These are phyloP conservation scores for Flaveria brownii DNA, from an alignment of 129 eudicot species.

Conservation along the genomic window DNA sequence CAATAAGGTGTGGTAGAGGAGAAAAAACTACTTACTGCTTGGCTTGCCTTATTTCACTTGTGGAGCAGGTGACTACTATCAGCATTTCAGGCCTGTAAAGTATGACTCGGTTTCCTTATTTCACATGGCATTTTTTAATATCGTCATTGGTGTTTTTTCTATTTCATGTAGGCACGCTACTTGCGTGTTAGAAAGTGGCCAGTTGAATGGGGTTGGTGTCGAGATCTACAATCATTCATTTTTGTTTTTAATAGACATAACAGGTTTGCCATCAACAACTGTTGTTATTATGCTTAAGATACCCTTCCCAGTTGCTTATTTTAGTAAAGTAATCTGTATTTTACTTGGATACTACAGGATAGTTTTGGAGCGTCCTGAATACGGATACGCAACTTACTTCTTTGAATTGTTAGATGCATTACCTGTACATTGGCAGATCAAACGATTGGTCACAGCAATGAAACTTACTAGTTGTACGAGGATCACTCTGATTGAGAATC, in stretches of 20 bases:
- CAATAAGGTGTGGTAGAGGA: conserved; percentile 49
- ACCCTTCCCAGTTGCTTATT: not conserved
- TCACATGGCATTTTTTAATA: not conserved
- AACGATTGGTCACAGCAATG: conserved; percentile 81
- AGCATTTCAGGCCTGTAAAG: not conserved
- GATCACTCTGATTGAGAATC: conserved; percentile 67
- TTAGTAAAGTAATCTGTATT: not conserved
- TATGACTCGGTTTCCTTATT: not conserved
- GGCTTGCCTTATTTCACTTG: conserved; percentile 86
- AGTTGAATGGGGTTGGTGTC: conserved; percentile 99
- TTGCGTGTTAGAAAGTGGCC: conserved; percentile 80
- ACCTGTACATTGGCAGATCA: conserved; percentile 80
- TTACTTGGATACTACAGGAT: conserved; percentile 59
- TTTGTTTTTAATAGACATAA: conserved; percentile 84
- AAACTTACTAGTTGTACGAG: conserved; percentile 88
- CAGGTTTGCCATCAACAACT: conserved; percentile 49
- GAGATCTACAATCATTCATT: conserved; percentile 96
- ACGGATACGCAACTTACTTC: conserved; percentile 97
- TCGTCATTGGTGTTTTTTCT: not conserved
- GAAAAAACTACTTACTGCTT: conserved; percentile 75
- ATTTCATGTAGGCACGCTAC: conserved; percentile 63
- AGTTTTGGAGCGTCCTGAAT: conserved; percentile 97
- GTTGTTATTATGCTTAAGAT: not conserved
- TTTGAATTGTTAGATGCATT: conserved; percentile 66
- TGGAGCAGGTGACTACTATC: conserved; percentile 72